phyloP scores from a whole-genome alignment of 805 yeast species.

The Wickerhamiella domercqiae region DNA sequence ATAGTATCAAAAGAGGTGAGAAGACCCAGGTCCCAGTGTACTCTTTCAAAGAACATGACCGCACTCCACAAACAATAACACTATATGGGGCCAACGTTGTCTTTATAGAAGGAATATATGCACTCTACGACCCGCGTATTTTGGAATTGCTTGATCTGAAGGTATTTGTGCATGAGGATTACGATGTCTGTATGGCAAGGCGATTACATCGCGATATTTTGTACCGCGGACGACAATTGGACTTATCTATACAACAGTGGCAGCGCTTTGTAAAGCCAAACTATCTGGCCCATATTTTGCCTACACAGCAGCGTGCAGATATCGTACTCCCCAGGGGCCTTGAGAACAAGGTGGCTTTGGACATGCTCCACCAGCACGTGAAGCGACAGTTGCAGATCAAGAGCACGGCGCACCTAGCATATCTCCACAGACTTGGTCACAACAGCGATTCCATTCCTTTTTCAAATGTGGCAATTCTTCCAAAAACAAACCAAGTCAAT shows the following conservation, averaged over 20 bases:
- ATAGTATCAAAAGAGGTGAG: constrained; percentile 52
- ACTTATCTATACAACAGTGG: constrained; percentile 82
- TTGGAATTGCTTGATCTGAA: constrained; percentile 68
- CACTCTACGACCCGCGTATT: constrained; percentile 55
- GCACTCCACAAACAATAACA: constrained; percentile 50
- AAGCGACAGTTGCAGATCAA: constrained; percentile 52
- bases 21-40: constrained; percentile 52
- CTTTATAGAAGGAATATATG: constrained; percentile 81
- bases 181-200: constrained; percentile 83
- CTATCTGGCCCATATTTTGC: constrained; percentile 57
- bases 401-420: constrained; percentile 50
- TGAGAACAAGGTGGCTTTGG: constrained; percentile 67
- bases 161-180: constrained; percentile 83
- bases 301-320: constrained; percentile 69
- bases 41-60: constrained; percentile 47
- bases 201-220: constrained; percentile 76
- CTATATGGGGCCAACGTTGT: constrained; percentile 91
- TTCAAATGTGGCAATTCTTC: constrained; percentile 6
- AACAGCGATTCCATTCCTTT: constrained; percentile 13
- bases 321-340: constrained; percentile 82
- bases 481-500: constrained; percentile 43
- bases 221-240: constrained; percentile 70
- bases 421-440: constrained; percentile 43
- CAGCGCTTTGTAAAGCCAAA: constrained; percentile 82
- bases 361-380: constrained; percentile 65